Conservation (phyloP, 169 alveolate genomes). For the Ichthyophthirius multifiliis region DNA sequence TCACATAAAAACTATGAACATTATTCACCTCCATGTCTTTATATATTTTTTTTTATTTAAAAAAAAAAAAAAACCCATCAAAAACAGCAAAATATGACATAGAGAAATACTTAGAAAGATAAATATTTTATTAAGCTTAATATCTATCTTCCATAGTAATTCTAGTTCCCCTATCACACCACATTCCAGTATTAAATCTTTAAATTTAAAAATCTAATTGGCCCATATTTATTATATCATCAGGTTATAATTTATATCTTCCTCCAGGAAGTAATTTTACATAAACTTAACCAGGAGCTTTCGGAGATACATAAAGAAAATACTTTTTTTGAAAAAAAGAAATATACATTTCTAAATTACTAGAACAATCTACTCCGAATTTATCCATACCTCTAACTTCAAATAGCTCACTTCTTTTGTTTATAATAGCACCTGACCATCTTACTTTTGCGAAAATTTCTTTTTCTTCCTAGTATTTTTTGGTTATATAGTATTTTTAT, state of each 20-base stretch:
- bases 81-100: conserved; percentile 63
- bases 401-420: background rate
- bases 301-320: background rate
- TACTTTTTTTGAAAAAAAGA: background rate
- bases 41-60: background rate
- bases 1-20: conserved; percentile 48
- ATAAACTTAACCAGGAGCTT: background rate
- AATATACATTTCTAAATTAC: background rate
- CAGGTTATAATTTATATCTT: background rate
- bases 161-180: conserved; percentile 57
- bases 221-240: background rate
- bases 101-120: conserved; percentile 41
- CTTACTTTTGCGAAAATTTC: background rate
- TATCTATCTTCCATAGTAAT: conserved; percentile 61
- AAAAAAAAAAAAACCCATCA: conserved; percentile 42
- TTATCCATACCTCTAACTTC: background rate
- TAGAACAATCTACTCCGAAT: background rate
- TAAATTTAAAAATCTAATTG: background rate
- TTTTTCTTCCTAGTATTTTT: background rate
- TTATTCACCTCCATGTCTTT: conserved; percentile 55
- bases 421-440: background rate
- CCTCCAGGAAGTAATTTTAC: background rate
- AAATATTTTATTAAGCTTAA: conserved; percentile 38
- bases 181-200: conserved; percentile 51
- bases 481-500: background rate